Evolutionary conservation across 495 filamentous ascomycete species (phyloP), one percentile per base, ranked within the genome.

Genomic region (Penicillium salamii): DNA sequence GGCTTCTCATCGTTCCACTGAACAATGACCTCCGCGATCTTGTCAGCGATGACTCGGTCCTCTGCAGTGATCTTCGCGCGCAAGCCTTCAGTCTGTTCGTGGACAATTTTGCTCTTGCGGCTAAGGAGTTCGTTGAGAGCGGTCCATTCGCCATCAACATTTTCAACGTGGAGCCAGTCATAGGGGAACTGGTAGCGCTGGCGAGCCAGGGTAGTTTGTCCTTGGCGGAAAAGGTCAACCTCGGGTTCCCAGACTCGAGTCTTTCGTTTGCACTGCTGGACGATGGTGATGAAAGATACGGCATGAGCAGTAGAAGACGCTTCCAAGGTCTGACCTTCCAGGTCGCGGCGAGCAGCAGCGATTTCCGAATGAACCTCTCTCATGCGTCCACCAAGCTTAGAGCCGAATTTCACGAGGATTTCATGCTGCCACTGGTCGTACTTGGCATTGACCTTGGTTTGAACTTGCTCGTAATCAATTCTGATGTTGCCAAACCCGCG

Each of bases 401-500:
- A 77, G 32, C 90, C 95, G 67, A 99, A 99, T 61, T 95, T 95
- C 29, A 85, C 76, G 15, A 96, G 74, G 34, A 99, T 95, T 46
- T 99, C 93, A 55, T 96, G 91, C 61, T 99, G 93, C 93, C 93
- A 99, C 68, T 97, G 95, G 64, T 99, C 95, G 59, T 99, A 99
- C 61, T 97, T 97, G 46, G 89, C 88, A 63, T 96, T 97, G 64
- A 99, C 92, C 66, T 91, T 96, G 26, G 90, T 89, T 62, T 97
- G 95, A 0, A 99, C 93, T 69, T 99, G 93, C 57, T 96, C 93
- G 52, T 97, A 97, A 63, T 97, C 91, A 54, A 99, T 89, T 7
- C 85, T 88, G 42, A 97, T 84, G 62, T 95, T 91, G 8, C 93
- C 93, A 62, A 99, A 97, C 6, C 84, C 87, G 35, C 86, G 84